Conservation (phyloP, 2,329 filamentous ascomycete species). For the Lomentospora prolificans region DNA sequence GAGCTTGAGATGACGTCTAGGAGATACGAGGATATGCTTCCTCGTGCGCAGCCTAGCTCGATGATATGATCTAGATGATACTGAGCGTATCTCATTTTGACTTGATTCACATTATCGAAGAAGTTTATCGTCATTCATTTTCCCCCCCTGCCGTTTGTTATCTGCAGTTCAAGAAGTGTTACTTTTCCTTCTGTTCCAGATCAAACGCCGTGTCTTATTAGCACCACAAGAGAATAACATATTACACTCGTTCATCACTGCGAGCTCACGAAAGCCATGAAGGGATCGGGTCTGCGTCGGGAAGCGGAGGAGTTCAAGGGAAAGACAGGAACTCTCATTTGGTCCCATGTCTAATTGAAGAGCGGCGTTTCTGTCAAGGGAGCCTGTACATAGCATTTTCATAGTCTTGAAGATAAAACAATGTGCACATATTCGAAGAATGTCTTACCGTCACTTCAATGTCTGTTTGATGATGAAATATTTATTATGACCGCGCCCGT, state of each 20-base stretch:
- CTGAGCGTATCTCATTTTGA: neutral
- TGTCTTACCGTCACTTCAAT: neutral
- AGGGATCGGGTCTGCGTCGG: neutral
- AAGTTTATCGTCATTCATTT: neutral
- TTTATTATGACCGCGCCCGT: too few species aligned
- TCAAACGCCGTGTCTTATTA: slow-evolving; percentile 5
- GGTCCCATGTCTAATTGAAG: neutral
- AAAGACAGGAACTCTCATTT: neutral
- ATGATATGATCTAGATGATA: slow-evolving; percentile 22
- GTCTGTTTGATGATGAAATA: too few species aligned
- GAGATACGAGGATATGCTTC: slow-evolving; percentile 49
- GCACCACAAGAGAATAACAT: neutral
- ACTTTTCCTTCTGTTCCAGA: neutral
- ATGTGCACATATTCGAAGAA: neutral
- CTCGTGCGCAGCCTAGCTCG: slow-evolving; percentile 36
- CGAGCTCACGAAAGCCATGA: neutral
- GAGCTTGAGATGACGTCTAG: slow-evolving; percentile 42
- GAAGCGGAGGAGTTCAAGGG: neutral
- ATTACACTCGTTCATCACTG: neutral
- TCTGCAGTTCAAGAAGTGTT: too few species aligned
- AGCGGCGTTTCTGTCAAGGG: neutral
- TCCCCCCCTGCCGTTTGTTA: neutral
- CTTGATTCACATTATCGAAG: too few species aligned
- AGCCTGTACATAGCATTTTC: neutral
- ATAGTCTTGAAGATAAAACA: neutral